Base-by-base conservation (phyloP, 1,284 basidiomycete genomes). In the Phlebopus sp. region DNA sequence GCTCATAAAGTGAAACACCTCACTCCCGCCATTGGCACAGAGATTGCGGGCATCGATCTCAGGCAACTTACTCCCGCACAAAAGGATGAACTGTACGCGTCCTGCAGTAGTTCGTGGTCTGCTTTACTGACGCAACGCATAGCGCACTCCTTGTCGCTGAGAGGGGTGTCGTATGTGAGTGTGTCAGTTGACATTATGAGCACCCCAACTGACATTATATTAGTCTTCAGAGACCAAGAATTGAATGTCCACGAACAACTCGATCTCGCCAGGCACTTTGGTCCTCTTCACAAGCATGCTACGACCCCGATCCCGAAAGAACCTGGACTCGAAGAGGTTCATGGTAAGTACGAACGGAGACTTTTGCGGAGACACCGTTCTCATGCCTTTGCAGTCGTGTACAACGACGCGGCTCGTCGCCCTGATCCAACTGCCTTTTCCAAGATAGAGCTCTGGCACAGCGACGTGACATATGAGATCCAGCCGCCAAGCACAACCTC, bases 371-470 rank as follows among this genome's bases (percentile, higher is more conserved):
- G 27, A 3, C 35, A 39, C 18, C 37, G 25, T 32, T 5, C 19
- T 5, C 19, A 37, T 10, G 18, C 37, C 42, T 3, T 17, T 36
- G 38, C 11, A 55, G 82, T 88, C 49, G 82, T 85, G 7, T 88
- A 82, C 65, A 88, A 81, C 50, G 83, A 86, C 56, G 72, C 74
- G 35, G 78, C 81, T 31, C 77, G 82, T 17, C 79, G 85, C 40
- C 87, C 86, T 2, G 86, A 92, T 59, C 65, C 80, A 4, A 71
- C 77, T 42, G 75, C 85, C 6, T 89, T 86, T 66, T 78, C 84
- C n/a, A 84, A 86, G 64, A 59, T 82, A 15, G 88, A 91, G 56
- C 75, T 92, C n/a, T 91, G 82, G 82, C 89, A 92, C 68, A 82
- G 83, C 1, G 90, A 92, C 63, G 87, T 90, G 51, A 71, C 85